phyloP scores from a whole-genome alignment of 169 alveolate species.

The Plasmodium blacklocki region DNA sequence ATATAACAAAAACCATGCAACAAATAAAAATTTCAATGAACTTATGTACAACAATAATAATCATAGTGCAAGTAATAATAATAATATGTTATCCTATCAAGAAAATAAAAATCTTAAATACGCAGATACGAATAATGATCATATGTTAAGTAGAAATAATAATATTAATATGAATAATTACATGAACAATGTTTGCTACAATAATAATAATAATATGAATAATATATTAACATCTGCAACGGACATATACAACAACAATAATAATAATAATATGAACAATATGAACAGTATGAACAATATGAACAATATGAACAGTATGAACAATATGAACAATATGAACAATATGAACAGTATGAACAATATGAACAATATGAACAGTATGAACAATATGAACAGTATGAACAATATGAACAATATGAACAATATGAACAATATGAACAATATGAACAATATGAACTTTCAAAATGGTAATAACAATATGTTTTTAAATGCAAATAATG shows the following conservation, averaged over 20 bases:
- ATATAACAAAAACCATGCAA: background rate
- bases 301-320: background rate
- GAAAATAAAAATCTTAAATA: background rate
- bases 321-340: background rate
- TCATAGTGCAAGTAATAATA: background rate
- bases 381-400: background rate
- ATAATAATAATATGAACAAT: no score
- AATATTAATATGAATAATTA: background rate
- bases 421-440: background rate
- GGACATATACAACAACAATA: no score
- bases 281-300: background rate
- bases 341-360: background rate
- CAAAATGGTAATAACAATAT: conserved; percentile 15
- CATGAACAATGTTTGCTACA: background rate
- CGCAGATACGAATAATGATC: background rate
- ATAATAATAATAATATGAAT: background rate
- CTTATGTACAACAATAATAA: background rate
- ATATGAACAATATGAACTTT: background rate
- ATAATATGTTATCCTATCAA: background rate
- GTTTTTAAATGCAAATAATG: background rate
- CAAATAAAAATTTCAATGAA: conserved; percentile 11
- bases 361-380: background rate
- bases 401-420: background rate
- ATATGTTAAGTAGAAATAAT: background rate
- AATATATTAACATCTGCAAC: no score